A percentile compares a stretch with the other conserved stretches of the same genome.
These are phyloP conservation scores for Calycina herbarum DNA, from an alignment of 2,329 filamentous ascomycete species.

Conservation along the genomic window DNA sequence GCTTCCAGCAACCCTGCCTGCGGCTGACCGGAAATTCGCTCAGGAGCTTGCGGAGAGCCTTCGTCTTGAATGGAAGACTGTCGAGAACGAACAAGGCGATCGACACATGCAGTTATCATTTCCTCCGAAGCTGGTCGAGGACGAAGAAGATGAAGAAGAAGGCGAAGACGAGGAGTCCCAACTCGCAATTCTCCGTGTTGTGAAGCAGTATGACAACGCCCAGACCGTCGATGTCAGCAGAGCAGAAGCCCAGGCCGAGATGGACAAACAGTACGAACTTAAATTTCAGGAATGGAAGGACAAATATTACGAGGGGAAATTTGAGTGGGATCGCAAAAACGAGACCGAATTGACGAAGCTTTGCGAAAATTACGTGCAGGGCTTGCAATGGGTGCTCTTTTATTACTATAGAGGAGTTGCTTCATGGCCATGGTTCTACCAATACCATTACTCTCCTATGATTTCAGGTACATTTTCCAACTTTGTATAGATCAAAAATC, in stretches of 20 bases:
- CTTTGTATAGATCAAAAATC: background rate
- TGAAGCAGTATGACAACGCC: conserved; percentile 89
- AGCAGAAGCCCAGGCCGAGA: conserved; percentile 75
- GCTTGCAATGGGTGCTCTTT: conserved; percentile 94
- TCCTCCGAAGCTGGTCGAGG: conserved; percentile 46
- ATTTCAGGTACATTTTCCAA: conserved; percentile 65
- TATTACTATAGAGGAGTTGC: conserved; percentile 98
- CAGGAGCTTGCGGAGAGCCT: conserved; percentile 77
- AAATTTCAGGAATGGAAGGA: conserved; percentile 95
- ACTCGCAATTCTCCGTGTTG: conserved; percentile 78
- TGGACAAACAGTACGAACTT: conserved; percentile 82
- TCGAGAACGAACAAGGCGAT: conserved; percentile 63
- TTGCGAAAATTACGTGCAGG: conserved; percentile 95
- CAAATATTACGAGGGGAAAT: conserved; percentile 88
- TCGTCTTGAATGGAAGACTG: conserved; percentile 63
- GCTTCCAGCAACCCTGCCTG: conserved; percentile 70
- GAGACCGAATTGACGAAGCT: conserved; percentile 78
- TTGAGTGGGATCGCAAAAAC: conserved; percentile 81
- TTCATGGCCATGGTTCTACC: conserved; percentile 98
- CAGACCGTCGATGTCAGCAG: conserved; percentile 76
- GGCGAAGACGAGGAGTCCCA: conserved; percentile 82
- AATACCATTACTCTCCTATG: conserved; percentile 95
- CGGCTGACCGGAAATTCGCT: conserved; percentile 88
- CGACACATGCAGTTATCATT: conserved; percentile 65
- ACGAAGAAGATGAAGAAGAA: conserved; percentile 62